These are phyloP conservation scores for Lachancea quebecensis DNA, from an alignment of 805 yeast species.

Conservation along the genomic window DNA sequence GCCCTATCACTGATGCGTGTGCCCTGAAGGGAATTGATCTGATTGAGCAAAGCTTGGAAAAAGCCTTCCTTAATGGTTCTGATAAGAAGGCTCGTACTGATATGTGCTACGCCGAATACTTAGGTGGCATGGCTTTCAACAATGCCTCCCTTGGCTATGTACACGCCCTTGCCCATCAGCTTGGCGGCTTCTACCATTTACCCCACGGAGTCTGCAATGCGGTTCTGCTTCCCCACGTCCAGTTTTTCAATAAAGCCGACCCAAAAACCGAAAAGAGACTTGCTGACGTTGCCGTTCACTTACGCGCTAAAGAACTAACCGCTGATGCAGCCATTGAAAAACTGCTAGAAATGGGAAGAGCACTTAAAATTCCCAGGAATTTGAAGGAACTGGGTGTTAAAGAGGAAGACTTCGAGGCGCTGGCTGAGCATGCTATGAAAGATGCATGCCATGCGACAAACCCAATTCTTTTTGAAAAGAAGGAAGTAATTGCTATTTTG, in stretches of 20 bases:
- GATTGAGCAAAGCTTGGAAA: constrained; percentile 36
- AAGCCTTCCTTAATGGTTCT: constrained; percentile 35
- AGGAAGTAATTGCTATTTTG: constrained; percentile 19
- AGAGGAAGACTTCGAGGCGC: constrained; percentile 16
- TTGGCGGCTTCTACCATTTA: constrained; percentile 35
- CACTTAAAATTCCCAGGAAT: constrained; percentile 16
- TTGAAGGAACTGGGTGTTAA: constrained; percentile 19
- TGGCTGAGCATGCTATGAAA: constrained; percentile 21
- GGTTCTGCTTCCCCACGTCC: constrained; percentile 39
- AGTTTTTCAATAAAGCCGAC: constrained; percentile 12
- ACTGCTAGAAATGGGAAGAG: constrained; percentile 11
- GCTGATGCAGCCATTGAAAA: constrained; percentile 16
- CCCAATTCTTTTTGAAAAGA: constrained; percentile 20
- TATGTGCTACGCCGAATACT: constrained; percentile 39
- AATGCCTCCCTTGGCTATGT: constrained; percentile 37
- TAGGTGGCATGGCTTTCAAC: constrained; percentile 42
- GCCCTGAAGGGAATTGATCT: constrained; percentile 36
- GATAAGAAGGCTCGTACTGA: constrained; percentile 38
- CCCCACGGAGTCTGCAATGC: constrained; percentile 43
- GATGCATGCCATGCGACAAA: constrained; percentile 20
- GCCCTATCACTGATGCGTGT: constrained; percentile 40
- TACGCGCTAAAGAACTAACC: constrained; percentile 13
- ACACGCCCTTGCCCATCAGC: constrained; percentile 37
- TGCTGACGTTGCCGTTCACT: constrained; percentile 17
- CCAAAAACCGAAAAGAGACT: constrained; percentile 13